phyloP scores from a whole-genome alignment of 164 flowering plant genomes.

The Magnolia kwangsiensis region DNA sequence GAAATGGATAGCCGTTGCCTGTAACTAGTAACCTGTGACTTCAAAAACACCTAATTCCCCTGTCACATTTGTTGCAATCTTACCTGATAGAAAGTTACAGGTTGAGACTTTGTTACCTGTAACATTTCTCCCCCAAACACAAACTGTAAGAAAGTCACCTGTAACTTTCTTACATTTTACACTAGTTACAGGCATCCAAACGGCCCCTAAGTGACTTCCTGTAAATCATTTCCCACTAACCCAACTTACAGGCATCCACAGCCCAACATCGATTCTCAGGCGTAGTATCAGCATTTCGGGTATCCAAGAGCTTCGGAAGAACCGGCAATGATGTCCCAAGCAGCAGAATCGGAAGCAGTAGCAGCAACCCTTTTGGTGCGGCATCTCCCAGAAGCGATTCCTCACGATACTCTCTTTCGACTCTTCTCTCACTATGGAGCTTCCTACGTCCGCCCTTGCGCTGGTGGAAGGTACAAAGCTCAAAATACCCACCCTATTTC shows the following conservation, averaged over 20 bases:
- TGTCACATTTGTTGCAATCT: too few species aligned
- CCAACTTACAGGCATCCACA: not conserved
- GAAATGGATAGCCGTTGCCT: too few species aligned
- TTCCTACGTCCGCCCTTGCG: conserved; percentile 62
- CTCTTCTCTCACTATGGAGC: conserved; percentile 90
- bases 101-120: too few species aligned
- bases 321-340: not conserved
- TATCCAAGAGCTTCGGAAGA: not conserved
- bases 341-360: conserved; percentile 4
- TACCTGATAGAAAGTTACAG: too few species aligned
- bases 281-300: conserved; percentile 4
- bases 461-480: conserved; percentile 43
- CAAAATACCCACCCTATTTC: not conserved
- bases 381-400: conserved; percentile 88
- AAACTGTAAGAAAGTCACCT: too few species aligned
- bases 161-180: too few species aligned
- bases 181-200: too few species aligned
- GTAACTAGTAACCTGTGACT: too few species aligned
- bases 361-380: conserved; percentile 52
- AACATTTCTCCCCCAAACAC: too few species aligned
- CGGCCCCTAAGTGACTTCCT: too few species aligned
- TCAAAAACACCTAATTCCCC: too few species aligned
- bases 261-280: conserved; percentile 3
- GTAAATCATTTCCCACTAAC: too few species aligned
- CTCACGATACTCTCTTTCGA: conserved; percentile 62